Conservation (phyloP, 495 filamentous ascomycete species). For the Penicillium diatomitis region DNA sequence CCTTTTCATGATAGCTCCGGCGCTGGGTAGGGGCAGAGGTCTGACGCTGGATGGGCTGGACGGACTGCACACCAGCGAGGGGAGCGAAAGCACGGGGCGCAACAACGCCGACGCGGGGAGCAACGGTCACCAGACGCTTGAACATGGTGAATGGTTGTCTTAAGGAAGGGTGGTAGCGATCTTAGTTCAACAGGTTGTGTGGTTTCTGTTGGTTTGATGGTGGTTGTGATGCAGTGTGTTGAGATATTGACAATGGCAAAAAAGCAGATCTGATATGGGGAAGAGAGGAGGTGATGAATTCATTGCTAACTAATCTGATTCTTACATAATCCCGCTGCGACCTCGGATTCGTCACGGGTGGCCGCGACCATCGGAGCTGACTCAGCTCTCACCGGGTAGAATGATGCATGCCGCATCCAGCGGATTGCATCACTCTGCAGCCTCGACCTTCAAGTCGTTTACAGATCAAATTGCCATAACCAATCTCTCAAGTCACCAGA, state of each 20-base stretch:
- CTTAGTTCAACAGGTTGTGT: neutral
- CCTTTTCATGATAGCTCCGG: slow-evolving; percentile 56
- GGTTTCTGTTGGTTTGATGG: neutral
- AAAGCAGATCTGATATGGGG: slow-evolving; percentile 19
- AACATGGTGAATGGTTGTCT: slow-evolving; percentile 34
- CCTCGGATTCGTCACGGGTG: slow-evolving; percentile 7
- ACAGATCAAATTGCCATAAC: no score
- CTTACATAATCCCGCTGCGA: slow-evolving; percentile 10
- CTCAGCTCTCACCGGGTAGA: slow-evolving; percentile 1
- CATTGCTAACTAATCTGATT: slow-evolving; percentile 28
- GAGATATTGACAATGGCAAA: slow-evolving; percentile 3
- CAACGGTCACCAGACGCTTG: slow-evolving; percentile 40
- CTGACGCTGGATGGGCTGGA: slow-evolving; percentile 25
- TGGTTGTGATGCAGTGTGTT: neutral
- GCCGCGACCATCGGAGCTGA: slow-evolving; percentile 20
- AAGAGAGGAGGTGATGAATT: slow-evolving; percentile 20
- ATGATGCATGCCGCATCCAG: neutral
- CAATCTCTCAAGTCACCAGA: no score
- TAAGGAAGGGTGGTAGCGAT: neutral
- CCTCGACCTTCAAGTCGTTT: no score
- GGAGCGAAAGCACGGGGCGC: slow-evolving; percentile 36
- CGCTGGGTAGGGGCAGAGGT: slow-evolving; percentile 22
- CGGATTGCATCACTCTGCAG: no score
- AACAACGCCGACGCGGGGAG: slow-evolving; percentile 39
- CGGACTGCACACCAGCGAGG: slow-evolving; percentile 24